These are phyloP conservation scores for Gossypium stocksii DNA, from an alignment of 345 rosid species.

Conservation along the genomic window DNA sequence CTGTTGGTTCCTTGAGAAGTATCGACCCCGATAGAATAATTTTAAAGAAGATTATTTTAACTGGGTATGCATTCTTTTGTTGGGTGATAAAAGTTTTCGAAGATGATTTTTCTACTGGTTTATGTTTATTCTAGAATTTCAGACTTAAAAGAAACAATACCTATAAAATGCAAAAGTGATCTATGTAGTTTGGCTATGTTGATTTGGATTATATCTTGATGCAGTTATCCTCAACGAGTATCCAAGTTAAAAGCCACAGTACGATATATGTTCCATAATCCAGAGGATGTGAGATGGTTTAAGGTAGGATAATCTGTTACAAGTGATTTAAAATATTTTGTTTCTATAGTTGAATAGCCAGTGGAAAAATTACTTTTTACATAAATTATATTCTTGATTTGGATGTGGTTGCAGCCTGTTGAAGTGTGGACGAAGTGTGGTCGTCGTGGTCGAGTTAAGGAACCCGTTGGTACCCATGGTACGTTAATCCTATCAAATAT, in stretches of 20 bases:
- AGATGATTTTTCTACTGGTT: background rate
- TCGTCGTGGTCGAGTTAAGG: conserved; percentile 83
- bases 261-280: conserved; percentile 84
- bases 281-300: conserved; percentile 97
- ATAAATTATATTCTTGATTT: conserved; percentile 8
- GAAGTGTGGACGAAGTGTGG: conserved; percentile 88
- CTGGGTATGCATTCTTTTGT: conserved; percentile 53
- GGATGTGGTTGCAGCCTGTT: conserved; percentile 59
- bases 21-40: conserved; percentile 77
- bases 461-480: conserved; percentile 97
- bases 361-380: background rate
- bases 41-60: conserved; percentile 78
- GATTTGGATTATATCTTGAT: conserved; percentile 11
- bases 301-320: conserved; percentile 46
- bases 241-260: conserved; percentile 81
- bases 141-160: background rate
- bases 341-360: background rate
- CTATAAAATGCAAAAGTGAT: background rate
- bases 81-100: background rate
- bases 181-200: conserved; percentile 6
- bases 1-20: conserved; percentile 85
- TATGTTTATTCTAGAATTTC: background rate
- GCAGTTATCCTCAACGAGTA: conserved; percentile 92
- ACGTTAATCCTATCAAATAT: conserved; percentile 20
- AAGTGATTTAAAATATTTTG: background rate